Base-by-base conservation (phyloP, 192 early-diverging fungal genomes). In the Gonapodya sp. region DNA sequence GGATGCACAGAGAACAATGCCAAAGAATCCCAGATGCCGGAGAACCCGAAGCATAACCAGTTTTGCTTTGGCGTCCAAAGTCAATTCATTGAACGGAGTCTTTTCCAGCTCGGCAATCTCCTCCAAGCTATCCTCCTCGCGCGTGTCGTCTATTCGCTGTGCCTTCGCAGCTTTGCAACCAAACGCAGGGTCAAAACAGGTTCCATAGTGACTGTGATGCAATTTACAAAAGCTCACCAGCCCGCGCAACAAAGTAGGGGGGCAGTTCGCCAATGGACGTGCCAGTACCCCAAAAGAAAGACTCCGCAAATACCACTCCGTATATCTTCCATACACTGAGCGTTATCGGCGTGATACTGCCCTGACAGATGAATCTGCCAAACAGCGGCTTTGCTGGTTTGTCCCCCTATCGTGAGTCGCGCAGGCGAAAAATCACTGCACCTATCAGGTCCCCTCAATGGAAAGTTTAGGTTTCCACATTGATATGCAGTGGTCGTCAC, bases 211-310 rank as follows among this genome's bases (percentile, higher is more conserved):
- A 64, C 8, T 16, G 24, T 8, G 46, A 64, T 64, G 46, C 8
- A 16, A 16, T 8, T 64, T 8, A 64, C 46, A 16, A 2, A 85
- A 18, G 72, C 30, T 35, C 86, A 93, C 93, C 91, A 18, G 96
- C 95, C 74, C 94, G 88, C 31, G 96, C 94, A 30, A 96, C 94
- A 87, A 98, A 97, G 83, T 97, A 97, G 0, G 97, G 97, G 18
- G 96, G 97, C 31, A 98, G 83, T 84, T 98, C 97, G 30, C 96
- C 96, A 16, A 98, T 84, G 18, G 97, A 93, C 0, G 96, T 98
- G 36, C 96, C 96, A 36, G 93, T 83, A 30, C 96, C 96, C 96
- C 96, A 98, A 83, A 94, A 96, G 75, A 96, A 93, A 74, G 90
- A 91, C 79, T 96, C 95, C 81, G 86, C 86, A 36, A 89, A 82